A percentile compares a stretch with the other conserved stretches of the same genome.
Conservation (phyloP, 2,329 filamentous ascomycete genomes). For the Neoscytalidium dimidiatum region DNA sequence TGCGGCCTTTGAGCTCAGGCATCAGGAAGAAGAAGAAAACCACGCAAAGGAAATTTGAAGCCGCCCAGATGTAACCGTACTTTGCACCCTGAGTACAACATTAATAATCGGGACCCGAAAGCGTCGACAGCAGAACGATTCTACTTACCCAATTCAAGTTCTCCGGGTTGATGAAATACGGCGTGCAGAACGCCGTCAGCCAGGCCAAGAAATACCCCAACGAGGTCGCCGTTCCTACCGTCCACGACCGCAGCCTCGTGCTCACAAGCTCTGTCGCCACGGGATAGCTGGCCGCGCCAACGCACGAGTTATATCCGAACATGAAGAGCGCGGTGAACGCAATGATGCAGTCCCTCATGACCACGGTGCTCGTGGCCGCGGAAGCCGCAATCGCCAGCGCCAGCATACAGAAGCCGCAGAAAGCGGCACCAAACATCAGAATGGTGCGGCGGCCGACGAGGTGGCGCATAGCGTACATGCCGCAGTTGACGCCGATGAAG, state of each 20-base stretch:
- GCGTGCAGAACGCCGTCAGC: conserved; percentile 39
- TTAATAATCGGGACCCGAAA: neutral
- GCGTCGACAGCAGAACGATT: neutral
- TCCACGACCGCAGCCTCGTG: conserved; percentile 38
- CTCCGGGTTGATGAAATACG: conserved; percentile 43
- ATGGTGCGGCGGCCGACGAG: conserved; percentile 50
- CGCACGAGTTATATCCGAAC: conserved; percentile 38
- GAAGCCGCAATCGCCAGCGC: conserved; percentile 43
- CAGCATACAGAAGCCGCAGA: conserved; percentile 49
- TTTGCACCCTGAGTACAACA: neutral
- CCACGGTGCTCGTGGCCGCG: conserved; percentile 27
- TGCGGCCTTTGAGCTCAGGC: conserved; percentile 47
- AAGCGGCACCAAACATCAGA: conserved; percentile 49
- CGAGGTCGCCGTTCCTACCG: conserved; percentile 35
- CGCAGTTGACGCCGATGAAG: conserved; percentile 51
- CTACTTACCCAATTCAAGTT: conserved; percentile 36
- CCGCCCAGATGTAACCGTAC: conserved; percentile 24
- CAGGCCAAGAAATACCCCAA: conserved; percentile 40
- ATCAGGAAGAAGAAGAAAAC: conserved; percentile 61
- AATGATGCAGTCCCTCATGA: conserved; percentile 30
- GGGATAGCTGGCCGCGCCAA: conserved; percentile 35
- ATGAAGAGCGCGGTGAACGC: conserved; percentile 39
- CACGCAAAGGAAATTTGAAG: conserved; percentile 25
- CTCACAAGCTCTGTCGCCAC: conserved; percentile 35
- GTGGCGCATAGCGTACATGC: conserved; percentile 52